These are phyloP conservation scores for Phaeodactylum tricornutum DNA, from an alignment of 108 stramenopile species.

Conservation along the genomic window DNA sequence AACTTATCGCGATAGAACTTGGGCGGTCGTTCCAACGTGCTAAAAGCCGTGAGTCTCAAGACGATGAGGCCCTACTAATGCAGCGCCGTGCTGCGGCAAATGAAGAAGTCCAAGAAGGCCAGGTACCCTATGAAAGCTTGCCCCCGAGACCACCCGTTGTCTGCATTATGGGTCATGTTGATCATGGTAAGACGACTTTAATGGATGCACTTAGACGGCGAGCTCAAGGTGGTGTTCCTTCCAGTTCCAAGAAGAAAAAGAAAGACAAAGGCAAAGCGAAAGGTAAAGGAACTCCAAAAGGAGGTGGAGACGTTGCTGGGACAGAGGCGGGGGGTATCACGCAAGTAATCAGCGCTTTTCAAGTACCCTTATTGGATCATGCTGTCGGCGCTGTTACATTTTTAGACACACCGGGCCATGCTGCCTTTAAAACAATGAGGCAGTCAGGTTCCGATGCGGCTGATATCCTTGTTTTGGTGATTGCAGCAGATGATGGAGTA, in stretches of 20 bases:
- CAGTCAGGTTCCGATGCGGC: slow-evolving; percentile 86
- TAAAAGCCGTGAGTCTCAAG: slow-evolving; percentile 4
- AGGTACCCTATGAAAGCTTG: slow-evolving; percentile 10
- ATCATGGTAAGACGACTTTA: slow-evolving; percentile 97
- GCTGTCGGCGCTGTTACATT: slow-evolving; percentile 70
- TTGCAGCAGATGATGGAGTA: slow-evolving; percentile 96
- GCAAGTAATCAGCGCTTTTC: slow-evolving; percentile 91
- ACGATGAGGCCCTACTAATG: slow-evolving; percentile 12
- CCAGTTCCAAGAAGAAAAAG: slow-evolving; percentile 26
- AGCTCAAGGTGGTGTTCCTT: slow-evolving; percentile 57
- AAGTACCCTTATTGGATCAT: slow-evolving; percentile 44
- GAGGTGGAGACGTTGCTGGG: slow-evolving; percentile 60
- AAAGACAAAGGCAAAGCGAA: slow-evolving; percentile 13
- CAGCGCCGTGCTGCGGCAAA: slow-evolving; percentile 20
- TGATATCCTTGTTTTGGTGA: slow-evolving; percentile 92
- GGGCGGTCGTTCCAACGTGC: slow-evolving; percentile 19
- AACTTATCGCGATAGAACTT: slow-evolving; percentile 38
- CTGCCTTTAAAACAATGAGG: slow-evolving; percentile 91
- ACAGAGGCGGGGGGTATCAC: slow-evolving; percentile 98
- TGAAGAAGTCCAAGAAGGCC: background rate
- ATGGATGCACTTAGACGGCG: slow-evolving; percentile 90
- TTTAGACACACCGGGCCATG: slow-evolving; percentile 97
- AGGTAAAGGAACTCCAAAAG: too few species aligned
- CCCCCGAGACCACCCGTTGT: slow-evolving; percentile 50
- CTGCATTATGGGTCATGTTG: slow-evolving; percentile 80